Percentiles rank a stretch among this genome's conserved stretches.
These are phyloP conservation scores for Kwoniella dejecticola DNA, from an alignment of 768 basidiomycete species.

Conservation along the genomic window DNA sequence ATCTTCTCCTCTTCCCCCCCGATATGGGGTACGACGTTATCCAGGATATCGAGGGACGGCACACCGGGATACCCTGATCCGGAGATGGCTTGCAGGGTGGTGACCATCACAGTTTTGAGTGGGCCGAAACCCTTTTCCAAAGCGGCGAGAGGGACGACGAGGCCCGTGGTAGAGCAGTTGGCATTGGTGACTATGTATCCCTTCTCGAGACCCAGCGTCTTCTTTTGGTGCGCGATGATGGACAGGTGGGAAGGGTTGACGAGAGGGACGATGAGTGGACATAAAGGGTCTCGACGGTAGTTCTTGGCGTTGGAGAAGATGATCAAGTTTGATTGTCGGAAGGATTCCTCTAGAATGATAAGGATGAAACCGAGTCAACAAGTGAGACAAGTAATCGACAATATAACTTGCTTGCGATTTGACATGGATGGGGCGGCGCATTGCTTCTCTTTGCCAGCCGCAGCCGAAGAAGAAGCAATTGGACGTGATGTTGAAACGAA, in stretches of 20 bases:
- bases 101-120: slow-evolving; percentile 85
- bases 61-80: slow-evolving; percentile 98
- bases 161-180: slow-evolving; percentile 94
- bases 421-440: no score
- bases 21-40: slow-evolving; percentile 95
- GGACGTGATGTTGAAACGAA: no score
- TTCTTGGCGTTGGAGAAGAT: slow-evolving; percentile 99
- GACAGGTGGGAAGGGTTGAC: slow-evolving; percentile 85
- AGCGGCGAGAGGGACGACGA: slow-evolving; percentile 49
- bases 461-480: no score
- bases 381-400: neutral
- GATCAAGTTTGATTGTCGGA: slow-evolving; percentile 80
- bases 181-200: slow-evolving; percentile 99
- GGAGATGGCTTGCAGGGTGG: slow-evolving; percentile 96
- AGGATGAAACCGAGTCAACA: neutral
- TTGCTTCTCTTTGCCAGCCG: no score
- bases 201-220: slow-evolving; percentile 63
- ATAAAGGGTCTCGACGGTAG: slow-evolving; percentile 84
- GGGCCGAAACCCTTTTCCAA: slow-evolving; percentile 73
- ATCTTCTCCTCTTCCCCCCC: slow-evolving; percentile 91
- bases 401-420: neutral
- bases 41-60: slow-evolving; percentile 81
- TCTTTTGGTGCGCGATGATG: slow-evolving; percentile 79
- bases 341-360: slow-evolving; percentile 68
- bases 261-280: slow-evolving; percentile 93